These are phyloP conservation scores for Ploettnerulaceae sp. DNA, from an alignment of 2,329 filamentous ascomycete genomes.

Conservation along the genomic window DNA sequence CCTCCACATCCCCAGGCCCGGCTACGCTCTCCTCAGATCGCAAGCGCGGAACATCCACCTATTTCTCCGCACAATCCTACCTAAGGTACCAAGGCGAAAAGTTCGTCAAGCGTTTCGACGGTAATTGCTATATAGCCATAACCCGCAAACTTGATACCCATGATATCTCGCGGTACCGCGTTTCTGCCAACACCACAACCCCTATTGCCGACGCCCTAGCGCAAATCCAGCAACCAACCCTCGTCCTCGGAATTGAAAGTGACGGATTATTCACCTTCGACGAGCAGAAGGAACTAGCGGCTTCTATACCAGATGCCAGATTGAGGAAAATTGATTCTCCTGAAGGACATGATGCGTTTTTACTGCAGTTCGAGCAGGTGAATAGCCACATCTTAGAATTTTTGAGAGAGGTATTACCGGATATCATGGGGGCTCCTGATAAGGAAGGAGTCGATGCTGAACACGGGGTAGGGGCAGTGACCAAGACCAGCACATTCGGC, in stretches of 20 bases:
- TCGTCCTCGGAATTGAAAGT: constrained; percentile 91
- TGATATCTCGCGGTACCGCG: constrained; percentile 78
- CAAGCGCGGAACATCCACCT: constrained; percentile 58
- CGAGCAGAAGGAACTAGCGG: constrained; percentile 88
- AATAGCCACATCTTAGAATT: constrained; percentile 84
- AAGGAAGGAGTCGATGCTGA: constrained; percentile 38
- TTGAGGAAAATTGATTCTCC: constrained; percentile 87
- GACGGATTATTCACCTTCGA: constrained; percentile 96
- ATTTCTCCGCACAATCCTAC: constrained; percentile 97
- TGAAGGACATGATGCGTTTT: constrained; percentile 93
- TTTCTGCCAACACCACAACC: constrained; percentile 36
- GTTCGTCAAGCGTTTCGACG: constrained; percentile 95
- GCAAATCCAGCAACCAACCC: constrained; percentile 79
- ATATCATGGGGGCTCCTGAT: constrained; percentile 72
- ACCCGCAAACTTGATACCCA: constrained; percentile 97
- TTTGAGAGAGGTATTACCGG: constrained; percentile 73
- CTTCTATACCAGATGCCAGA: constrained; percentile 69
- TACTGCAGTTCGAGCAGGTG: constrained; percentile 96
- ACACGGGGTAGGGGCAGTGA: constrained; percentile 56
- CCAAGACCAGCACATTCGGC: constrained; percentile 87
- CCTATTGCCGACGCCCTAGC: constrained; percentile 68
- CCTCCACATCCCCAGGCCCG: constrained; percentile 41
- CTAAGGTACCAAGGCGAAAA: constrained; percentile 94
- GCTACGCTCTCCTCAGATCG: constrained; percentile 30
- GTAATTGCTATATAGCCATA: constrained; percentile 98